Evolutionary conservation across 2,329 filamentous ascomycete genomes (phyloP), one percentile per base, ranked within the genome.

Genomic region (Rutstroemia sp.): DNA sequence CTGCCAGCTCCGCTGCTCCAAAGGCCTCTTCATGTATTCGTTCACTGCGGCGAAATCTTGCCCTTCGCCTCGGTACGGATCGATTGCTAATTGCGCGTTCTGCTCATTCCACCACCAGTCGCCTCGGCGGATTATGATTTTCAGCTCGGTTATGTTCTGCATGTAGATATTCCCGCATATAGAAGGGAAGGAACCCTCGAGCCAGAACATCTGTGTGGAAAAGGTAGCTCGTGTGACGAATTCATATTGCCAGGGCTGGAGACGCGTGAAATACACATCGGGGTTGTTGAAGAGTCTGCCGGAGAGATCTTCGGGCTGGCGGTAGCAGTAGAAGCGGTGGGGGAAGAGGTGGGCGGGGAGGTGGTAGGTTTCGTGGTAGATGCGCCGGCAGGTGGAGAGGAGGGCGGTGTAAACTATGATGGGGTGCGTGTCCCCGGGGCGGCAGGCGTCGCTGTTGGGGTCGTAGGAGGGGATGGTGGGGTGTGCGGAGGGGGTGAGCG

Each of bases 91-190:
- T 0, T 57, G 23, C 12, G 42, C 38, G 56, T 61, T 64, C 2
- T 30, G 38, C 37, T 65, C 63, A 48, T 63, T 63, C 38, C 56
- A 61, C 64, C 61, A 66, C 65, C 64, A 67, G 51, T 67, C 64
- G 2, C 61, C 56, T 17, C 63, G 54, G 19, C 63, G 37, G 19
- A 67, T 60, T 8, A 64, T 63, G 30, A 67, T 60, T 38, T 60
- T 65, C 3, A 66, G 34, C 23, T 47, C 57, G 25, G 64, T 55
- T 6, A 67, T 45, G 1, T 54, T 48, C 12, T 58, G 51, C 56
- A 64, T 56, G 37, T 57, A 59, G 0, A 14, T 4, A 14, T 59
- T 17, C 1, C 16, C 9, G 23, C 59, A 60, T 2, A 63, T 27
- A 2, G 3, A 9, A 1, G 19, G n/a, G 17, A 64, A 65, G 2